Evolutionary conservation across 768 basidiomycete species (phyloP).

Genomic region (Hygrocybe punicea): DNA sequence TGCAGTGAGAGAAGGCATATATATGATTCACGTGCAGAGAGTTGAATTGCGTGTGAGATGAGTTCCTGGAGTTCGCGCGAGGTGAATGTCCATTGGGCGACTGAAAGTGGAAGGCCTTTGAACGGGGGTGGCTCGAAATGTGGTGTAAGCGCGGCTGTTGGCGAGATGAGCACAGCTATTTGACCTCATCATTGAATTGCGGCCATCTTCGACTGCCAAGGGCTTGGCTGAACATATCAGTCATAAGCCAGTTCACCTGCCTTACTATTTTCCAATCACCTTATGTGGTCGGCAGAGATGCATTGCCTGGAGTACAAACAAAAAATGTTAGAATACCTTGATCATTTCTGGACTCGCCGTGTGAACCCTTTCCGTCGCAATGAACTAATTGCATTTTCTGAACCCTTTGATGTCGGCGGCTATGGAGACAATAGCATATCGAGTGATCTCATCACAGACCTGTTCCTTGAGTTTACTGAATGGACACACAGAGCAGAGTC

Average conservation of each 20-base stretch:
- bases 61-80: constrained; percentile 61
- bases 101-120: constrained; percentile 68
- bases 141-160: neutral
- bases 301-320: constrained; percentile 22
- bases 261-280: constrained; percentile 18
- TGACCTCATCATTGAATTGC: constrained; percentile 23
- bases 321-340: constrained; percentile 14
- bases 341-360: constrained; percentile 11
- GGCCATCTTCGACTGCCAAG: constrained; percentile 11
- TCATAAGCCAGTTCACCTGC: too few species aligned
- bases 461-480: constrained; percentile 16
- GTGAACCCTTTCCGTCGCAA: neutral
- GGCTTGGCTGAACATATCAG: too few species aligned
- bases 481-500: constrained; percentile 16
- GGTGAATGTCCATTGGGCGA: constrained; percentile 64
- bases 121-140: constrained; percentile 55
- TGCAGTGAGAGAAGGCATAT: constrained; percentile 66
- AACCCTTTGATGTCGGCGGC: neutral
- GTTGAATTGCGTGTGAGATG: constrained; percentile 67
- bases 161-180: constrained; percentile 12
- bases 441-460: constrained; percentile 19
- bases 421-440: neutral
- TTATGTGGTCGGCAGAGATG: constrained; percentile 18
- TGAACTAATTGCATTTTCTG: neutral
- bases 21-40: constrained; percentile 64